A percentile compares a stretch with the other conserved stretches of the same genome.
phyloP scores from a whole-genome alignment of 371 early-diverging fungal species.

The Astathelohania contejeani region DNA sequence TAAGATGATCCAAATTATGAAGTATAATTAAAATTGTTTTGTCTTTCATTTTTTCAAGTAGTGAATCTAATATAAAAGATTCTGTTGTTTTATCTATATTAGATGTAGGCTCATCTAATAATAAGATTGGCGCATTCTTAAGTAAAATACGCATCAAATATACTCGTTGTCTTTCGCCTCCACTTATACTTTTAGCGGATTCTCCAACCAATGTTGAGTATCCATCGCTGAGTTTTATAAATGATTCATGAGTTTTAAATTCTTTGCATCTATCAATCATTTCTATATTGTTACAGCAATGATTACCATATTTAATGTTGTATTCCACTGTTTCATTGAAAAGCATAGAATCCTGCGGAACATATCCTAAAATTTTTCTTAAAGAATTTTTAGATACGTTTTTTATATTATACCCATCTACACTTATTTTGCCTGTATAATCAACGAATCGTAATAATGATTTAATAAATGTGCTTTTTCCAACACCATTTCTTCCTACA shows the following conservation, averaged over 20 bases:
- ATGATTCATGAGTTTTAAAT: conserved; percentile 28
- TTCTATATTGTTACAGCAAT: background rate
- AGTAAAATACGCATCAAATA: conserved; percentile 42
- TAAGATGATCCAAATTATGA: conserved; percentile 34
- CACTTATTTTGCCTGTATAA: conserved; percentile 33
- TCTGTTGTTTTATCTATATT: conserved; percentile 43
- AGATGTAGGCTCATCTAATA: conserved; percentile 51
- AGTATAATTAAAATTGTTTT: conserved; percentile 38
- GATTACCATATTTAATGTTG: conserved; percentile 13
- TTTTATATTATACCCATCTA: conserved; percentile 33
- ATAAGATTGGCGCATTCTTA: conserved; percentile 35
- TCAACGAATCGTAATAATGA: conserved; percentile 32
- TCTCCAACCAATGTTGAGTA: conserved; percentile 40
- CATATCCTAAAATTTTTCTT: conserved; percentile 35
- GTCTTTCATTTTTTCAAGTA: conserved; percentile 15
- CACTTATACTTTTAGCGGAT: conserved; percentile 45
- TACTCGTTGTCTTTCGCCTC: conserved; percentile 49
- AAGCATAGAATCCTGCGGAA: conserved; percentile 42
- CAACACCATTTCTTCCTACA: conserved; percentile 51
- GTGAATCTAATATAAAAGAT: conserved; percentile 13
- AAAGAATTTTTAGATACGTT: conserved; percentile 14
- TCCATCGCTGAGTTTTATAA: conserved; percentile 32
- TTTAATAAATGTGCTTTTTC: conserved; percentile 51
- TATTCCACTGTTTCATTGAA: conserved; percentile 41
- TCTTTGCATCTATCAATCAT: conserved; percentile 12